A percentile compares a stretch with the other conserved stretches of the same genome.
Evolutionary conservation across 345 rosid genomes (phyloP).

Genomic region (Boechera divaricarpa): DNA sequence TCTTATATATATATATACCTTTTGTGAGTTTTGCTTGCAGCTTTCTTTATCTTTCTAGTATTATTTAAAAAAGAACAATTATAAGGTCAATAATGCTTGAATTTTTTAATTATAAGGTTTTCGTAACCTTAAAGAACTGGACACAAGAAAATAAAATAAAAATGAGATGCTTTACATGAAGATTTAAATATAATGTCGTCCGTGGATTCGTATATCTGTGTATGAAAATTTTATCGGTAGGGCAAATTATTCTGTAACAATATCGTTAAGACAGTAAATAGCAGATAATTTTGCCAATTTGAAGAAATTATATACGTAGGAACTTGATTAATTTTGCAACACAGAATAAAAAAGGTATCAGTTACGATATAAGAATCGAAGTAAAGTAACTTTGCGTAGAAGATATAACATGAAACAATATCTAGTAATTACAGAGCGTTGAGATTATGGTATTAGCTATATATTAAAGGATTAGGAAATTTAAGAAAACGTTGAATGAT

Average conservation of each 20-base stretch:
- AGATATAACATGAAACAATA: neutral
- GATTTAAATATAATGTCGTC: neutral
- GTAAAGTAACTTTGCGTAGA: neutral
- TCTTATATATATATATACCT: neutral
- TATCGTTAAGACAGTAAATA: neutral
- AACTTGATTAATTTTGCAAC: neutral
- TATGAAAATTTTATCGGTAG: neutral
- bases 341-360: neutral
- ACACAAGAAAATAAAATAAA: neutral
- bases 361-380: neutral
- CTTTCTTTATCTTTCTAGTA: constrained; percentile 31
- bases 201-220: neutral
- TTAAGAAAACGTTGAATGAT: neutral
- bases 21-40: constrained; percentile 40
- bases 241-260: neutral
- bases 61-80: neutral
- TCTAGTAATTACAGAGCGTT: neutral
- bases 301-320: neutral
- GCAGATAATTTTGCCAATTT: neutral
- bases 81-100: constrained; percentile 36
- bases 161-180: neutral
- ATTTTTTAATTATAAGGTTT: constrained; percentile 22
- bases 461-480: too few relatives aligned
- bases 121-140: constrained; percentile 27
- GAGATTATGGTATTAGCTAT: neutral